A percentile compares a stretch with the other conserved stretches of the same genome.
These are phyloP conservation scores for Syncephalis plumigaleata DNA, from an alignment of 371 early-diverging fungal genomes.

Conservation along the genomic window DNA sequence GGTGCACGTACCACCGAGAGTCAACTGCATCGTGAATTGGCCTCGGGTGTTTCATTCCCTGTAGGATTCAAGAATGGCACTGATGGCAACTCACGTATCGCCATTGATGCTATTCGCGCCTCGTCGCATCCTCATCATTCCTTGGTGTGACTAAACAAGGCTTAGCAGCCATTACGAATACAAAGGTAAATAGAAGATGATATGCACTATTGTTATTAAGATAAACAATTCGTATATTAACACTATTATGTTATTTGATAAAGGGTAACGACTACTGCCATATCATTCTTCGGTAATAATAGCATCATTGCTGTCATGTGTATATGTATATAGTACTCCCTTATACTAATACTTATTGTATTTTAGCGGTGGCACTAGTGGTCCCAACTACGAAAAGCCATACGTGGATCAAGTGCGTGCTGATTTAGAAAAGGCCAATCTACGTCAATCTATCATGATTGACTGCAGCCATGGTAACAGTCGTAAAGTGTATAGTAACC, in stretches of 20 bases:
- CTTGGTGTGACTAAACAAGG: constrained; percentile 87
- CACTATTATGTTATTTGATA: background rate
- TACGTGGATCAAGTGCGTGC: constrained; percentile 35
- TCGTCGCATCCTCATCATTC: constrained; percentile 77
- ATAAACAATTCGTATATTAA: background rate
- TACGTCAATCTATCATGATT: constrained; percentile 60
- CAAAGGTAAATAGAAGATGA: constrained; percentile 76
- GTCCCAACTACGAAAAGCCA: constrained; percentile 76
- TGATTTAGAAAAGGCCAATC: constrained; percentile 40
- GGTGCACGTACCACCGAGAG: constrained; percentile 90
- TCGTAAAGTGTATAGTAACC: constrained; percentile 57
- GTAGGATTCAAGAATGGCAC: constrained; percentile 94
- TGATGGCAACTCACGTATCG: constrained; percentile 75
- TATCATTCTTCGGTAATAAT: constrained; percentile 2
- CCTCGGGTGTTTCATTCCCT: constrained; percentile 82
- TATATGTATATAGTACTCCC: no score
- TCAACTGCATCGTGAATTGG: constrained; percentile 85
- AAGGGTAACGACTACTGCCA: constrained; percentile 11
- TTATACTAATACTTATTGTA: constrained; percentile 70
- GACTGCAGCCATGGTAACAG: constrained; percentile 89
- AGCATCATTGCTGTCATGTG: no score
- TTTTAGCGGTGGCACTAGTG: constrained; percentile 70
- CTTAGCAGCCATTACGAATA: constrained; percentile 72
- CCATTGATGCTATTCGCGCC: constrained; percentile 81
- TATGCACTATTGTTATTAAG: constrained; percentile 7